A percentile compares a stretch with the other conserved stretches of the same genome.
Conservation (phyloP, 345 rosid genomes). For the Eucalyptus camaldulensis region DNA sequence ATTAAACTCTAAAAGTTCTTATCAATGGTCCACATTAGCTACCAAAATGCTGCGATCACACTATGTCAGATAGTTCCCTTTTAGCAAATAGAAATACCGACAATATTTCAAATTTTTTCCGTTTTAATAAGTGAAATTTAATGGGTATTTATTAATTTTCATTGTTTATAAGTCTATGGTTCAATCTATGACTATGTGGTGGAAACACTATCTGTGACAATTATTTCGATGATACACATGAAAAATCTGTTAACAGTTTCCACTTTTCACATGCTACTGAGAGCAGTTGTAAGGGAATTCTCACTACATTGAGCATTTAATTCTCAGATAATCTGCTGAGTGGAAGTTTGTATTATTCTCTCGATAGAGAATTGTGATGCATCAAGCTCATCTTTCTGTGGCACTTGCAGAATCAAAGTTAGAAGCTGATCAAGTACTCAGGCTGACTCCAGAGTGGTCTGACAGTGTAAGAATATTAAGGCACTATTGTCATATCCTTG, state of each 20-base stretch:
- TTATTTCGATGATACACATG: not conserved
- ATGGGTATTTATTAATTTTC: not conserved
- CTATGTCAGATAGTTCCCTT: not conserved
- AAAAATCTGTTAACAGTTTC: not conserved
- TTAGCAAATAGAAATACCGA: not conserved
- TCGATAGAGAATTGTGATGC: not conserved
- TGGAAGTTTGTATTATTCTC: not conserved
- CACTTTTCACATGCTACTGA: not conserved
- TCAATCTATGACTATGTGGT: not conserved
- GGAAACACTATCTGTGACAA: not conserved
- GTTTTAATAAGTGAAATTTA: not conserved
- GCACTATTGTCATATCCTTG: not conserved
- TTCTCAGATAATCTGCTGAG: not conserved
- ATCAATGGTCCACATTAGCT: not conserved
- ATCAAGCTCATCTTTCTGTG: not conserved
- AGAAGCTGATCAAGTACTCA: conserved; percentile 48
- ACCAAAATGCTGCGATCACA: not conserved
- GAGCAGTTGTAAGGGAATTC: not conserved
- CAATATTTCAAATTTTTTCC: not conserved
- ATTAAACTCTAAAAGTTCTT: not conserved
- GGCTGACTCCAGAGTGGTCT: conserved; percentile 72
- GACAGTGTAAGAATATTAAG: conserved; percentile 46
- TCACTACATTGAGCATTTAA: not conserved
- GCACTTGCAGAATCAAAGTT: conserved; percentile 40
- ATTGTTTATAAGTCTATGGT: not conserved